These are phyloP conservation scores for Chlorella vulgaris DNA, from an alignment of 139 green algal species.

Conservation along the genomic window DNA sequence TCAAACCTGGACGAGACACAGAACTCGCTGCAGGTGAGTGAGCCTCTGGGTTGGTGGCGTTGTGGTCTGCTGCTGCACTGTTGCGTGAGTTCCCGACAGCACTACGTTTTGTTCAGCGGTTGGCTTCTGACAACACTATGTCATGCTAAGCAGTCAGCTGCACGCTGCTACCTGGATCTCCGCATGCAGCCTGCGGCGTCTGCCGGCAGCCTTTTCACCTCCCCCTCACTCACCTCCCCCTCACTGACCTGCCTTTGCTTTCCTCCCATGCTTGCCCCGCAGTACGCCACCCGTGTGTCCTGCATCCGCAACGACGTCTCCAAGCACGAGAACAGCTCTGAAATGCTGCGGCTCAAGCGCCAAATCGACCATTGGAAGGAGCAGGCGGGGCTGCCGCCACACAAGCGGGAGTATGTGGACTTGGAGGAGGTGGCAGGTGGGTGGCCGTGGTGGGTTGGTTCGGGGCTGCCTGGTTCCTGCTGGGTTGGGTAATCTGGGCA, in stretches of 20 bases:
- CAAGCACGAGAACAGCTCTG: conserved; percentile 86
- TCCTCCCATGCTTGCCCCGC: background rate
- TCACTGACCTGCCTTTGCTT: background rate
- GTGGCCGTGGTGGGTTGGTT: background rate
- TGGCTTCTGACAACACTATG: no score
- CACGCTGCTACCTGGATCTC: no score
- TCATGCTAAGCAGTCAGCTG: no score
- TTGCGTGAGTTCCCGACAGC: no score
- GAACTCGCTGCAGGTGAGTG: conserved; percentile 68
- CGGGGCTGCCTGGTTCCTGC: background rate
- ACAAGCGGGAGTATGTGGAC: conserved; percentile 63
- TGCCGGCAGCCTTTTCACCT: no score
- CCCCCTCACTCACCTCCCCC: no score
- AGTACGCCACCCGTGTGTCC: conserved; percentile 81
- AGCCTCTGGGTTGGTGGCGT: background rate
- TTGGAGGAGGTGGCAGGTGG: conserved; percentile 36
- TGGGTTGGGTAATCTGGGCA: background rate
- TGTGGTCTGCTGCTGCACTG: no score
- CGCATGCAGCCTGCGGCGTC: no score
- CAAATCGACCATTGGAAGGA: conserved; percentile 94
- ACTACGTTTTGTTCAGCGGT: no score
- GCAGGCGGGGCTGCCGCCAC: conserved; percentile 81
- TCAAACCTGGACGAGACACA: conserved; percentile 92
- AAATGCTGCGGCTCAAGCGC: conserved; percentile 82
- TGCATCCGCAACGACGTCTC: conserved; percentile 93